Conservation (phyloP, 177 flowering plant species). For the Telopea speciosissima region DNA sequence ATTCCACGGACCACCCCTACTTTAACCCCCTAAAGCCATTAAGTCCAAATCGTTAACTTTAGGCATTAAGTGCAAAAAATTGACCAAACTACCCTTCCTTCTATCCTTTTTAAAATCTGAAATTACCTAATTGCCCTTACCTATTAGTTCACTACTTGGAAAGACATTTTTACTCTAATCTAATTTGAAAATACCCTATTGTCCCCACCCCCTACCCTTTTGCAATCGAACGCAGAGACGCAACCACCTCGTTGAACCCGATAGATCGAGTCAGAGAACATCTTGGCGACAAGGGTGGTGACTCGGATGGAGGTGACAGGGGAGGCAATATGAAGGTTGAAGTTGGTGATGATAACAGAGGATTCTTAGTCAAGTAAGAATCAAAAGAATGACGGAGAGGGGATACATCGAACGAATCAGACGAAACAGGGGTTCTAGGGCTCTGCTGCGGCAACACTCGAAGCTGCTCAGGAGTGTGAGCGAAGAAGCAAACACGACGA, state of each 20-base stretch:
- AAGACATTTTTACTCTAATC: too few relatives aligned
- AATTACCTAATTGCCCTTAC: too few relatives aligned
- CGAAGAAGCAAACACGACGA: slow-evolving; percentile 68
- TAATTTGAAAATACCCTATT: too few relatives aligned
- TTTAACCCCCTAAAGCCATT: too few relatives aligned
- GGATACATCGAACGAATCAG: slow-evolving; percentile 40
- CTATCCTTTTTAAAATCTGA: too few relatives aligned
- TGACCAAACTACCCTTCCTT: too few relatives aligned
- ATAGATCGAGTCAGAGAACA: slow-evolving; percentile 31
- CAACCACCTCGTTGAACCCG: slow-evolving; percentile 38
- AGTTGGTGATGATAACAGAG: background rate
- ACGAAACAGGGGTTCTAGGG: slow-evolving; percentile 17
- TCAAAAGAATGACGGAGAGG: slow-evolving; percentile 34
- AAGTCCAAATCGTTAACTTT: too few relatives aligned
- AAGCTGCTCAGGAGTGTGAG: slow-evolving; percentile 67
- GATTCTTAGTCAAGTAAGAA: slow-evolving; percentile 1
- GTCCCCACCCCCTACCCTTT: too few relatives aligned
- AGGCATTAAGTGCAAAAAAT: too few relatives aligned
- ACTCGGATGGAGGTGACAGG: slow-evolving; percentile 20
- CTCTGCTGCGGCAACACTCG: slow-evolving; percentile 37
- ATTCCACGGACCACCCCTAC: too few relatives aligned
- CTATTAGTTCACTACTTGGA: too few relatives aligned
- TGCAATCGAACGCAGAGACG: slow-evolving; percentile 37
- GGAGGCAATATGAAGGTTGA: slow-evolving; percentile 22
- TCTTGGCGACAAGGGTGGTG: slow-evolving; percentile 48